Evolutionary conservation across 495 filamentous ascomycete species (phyloP), one percentile per base, ranked within the genome.

Genomic region (Talaromyces nanjingensis): DNA sequence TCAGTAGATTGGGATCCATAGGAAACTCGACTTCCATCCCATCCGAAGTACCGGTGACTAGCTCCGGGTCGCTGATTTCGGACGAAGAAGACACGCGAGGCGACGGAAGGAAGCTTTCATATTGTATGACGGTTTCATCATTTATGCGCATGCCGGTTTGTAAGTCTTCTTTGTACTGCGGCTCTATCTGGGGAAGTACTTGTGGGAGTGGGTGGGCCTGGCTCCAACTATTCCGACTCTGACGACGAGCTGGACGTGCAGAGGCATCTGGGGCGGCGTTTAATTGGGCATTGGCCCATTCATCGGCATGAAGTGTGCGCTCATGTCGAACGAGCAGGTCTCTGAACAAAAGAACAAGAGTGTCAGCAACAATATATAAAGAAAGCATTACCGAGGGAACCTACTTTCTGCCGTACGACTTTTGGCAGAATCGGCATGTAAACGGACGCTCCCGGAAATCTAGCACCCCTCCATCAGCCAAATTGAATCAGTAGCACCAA

Each of bases 241-340:
- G 62, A 54, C 62, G 62, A 27, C 62, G 62, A 16, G 20, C 31
- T 39, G 62, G 29, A 16, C 62, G 62, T 20, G 37, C 27, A 31
- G 61, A 22, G 27, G 16, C 45, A 45, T 42, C 31, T 25, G 37
- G 3, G 55, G 52, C 7, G 24, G 55, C 37, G 20, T 25, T 58
- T 59, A 18, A 2, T 53, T 64, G 62, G 3, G 62, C 62, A 37
- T 42, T 64, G 22, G 62, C 53, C 62, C 62, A 64, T 59, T 57
- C 42, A 24, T 64, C 62, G 12, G 62, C 34, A 54, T 64, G 62
- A 14, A 64, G 39, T 11, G 62, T 81, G 63, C 78, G 76, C 49
- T 77, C 78, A 64, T 84, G 81, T 59, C 81, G 76, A 65, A 81
- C 82, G 64, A 84, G 67, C 22, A 84, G 76, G 74, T 84, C 81